Conservation (phyloP, 306 rosid species). For the Betula pendula region DNA sequence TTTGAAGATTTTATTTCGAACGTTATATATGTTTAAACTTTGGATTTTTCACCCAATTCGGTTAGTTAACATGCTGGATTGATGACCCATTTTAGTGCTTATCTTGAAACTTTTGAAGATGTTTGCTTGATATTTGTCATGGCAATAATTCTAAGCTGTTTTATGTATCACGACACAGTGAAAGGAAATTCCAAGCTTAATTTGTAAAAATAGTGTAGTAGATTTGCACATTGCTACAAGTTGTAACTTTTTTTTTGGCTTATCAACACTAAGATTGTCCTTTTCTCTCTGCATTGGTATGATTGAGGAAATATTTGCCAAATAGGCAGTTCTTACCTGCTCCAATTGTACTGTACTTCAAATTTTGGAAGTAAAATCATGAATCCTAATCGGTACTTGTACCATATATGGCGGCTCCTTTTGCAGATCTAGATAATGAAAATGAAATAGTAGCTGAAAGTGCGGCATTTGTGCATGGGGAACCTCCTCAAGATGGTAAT, state of each 20-base stretch:
- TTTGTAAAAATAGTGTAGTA: background rate
- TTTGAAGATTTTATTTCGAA: background rate
- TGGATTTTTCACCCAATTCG: background rate
- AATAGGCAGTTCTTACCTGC: background rate
- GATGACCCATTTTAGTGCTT: background rate
- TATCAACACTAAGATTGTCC: background rate
- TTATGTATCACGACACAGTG: background rate
- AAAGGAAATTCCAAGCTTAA: background rate
- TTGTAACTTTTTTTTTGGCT: no score
- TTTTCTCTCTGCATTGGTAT: background rate
- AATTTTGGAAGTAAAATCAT: background rate
- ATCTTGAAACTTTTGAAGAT: background rate
- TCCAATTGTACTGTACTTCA: background rate
- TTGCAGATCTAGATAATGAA: slow-evolving; percentile 57
- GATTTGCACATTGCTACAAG: background rate
- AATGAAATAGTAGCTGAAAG: slow-evolving; percentile 61
- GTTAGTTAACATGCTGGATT: background rate
- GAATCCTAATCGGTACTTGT: background rate
- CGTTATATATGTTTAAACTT: background rate
- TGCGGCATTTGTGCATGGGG: slow-evolving; percentile 64
- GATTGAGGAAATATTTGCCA: background rate
- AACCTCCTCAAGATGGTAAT: slow-evolving; percentile 45
- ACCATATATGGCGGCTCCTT: background rate
- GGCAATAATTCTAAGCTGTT: slow-evolving; percentile 3
- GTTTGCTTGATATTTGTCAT: background rate